Evolutionary conservation across 2,329 filamentous ascomycete species (phyloP), one percentile per base, ranked within the genome.

Genomic region (Elsinoe ampelina): DNA sequence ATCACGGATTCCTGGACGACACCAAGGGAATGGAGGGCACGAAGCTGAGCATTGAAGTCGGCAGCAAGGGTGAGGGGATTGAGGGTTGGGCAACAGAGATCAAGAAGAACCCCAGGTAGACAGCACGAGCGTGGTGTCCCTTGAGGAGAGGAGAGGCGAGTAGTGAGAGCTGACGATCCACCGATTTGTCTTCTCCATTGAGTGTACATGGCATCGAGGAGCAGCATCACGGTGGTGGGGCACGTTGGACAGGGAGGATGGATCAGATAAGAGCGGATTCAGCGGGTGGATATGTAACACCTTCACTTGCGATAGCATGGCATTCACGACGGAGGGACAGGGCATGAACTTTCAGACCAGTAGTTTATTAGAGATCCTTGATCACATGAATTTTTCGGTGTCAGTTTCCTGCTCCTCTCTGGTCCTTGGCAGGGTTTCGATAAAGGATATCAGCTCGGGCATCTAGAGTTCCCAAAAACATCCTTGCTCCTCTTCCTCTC

Each of bases 31-130:
- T 98, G 91, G 85, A 91, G 65, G 81, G 80, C 10, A 73, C 92
- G 57, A 84, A 81, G 68, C 79, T 96, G 60, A 82, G 86, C 13
- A 77, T 96, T 32, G 75, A 83, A 48, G 87, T 95, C 1, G 90
- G 90, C 5, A 89, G 85, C 61, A 84, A 83, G 58, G 92, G 92
- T 1, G 92, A 96, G 58, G 91, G 89, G 0, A 97, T 97, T 66
- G 89, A 95, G 57, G 92, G 92, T 2, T 97, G 92, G 92, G 84
- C 89, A 7, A 84, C 78, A 39, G 92, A 97, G 75, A 80, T 95
- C 36, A 78, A 77, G 65, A 92, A 93, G 77, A 42, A 41, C 10
- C 41, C 39, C 17, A 42, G 54, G 34, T 56, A 56, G 54, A 34
- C 45, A 50, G 26, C 26, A 35, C 30, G 26, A 50, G 12, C 15